These are phyloP conservation scores for Amylostereum areolatum DNA, from an alignment of 1,284 basidiomycete genomes.

Conservation along the genomic window DNA sequence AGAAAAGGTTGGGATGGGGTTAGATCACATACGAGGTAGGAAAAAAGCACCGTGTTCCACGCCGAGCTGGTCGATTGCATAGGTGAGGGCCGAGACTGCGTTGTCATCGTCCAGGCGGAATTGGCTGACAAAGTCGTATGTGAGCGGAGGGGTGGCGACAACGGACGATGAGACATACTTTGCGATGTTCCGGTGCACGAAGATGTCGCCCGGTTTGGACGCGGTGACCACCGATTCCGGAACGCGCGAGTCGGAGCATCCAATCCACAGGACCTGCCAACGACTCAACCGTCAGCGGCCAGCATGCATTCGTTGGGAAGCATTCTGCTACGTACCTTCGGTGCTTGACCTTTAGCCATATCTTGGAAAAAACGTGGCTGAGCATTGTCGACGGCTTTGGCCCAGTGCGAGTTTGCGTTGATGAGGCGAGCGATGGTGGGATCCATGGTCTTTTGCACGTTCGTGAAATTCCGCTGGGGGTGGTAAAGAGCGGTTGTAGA, in stretches of 20 bases:
- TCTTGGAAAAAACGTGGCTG: conserved; percentile 1
- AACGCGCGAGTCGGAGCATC: conserved; percentile 45
- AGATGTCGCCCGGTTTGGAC: conserved; percentile 40
- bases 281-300: background rate
- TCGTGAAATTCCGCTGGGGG: background rate
- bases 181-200: conserved; percentile 39
- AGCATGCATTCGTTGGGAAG: background rate
- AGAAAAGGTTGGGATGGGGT: conserved; percentile 21
- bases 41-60: conserved; percentile 67
- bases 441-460: background rate
- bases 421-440: background rate
- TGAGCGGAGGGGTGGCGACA: background rate
- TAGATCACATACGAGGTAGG: conserved; percentile 15
- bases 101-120: conserved; percentile 70
- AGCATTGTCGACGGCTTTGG: background rate
- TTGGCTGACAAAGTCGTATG: conserved; percentile 38
- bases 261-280: conserved; percentile 46
- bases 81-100: conserved; percentile 67
- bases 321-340: background rate
- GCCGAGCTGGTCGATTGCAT: conserved; percentile 67
- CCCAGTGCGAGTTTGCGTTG: background rate
- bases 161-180: background rate
- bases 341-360: conserved; percentile 1
- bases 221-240: conserved; percentile 33
- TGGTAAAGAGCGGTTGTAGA: background rate